These are phyloP conservation scores for Purpureocillium lavendulum DNA, from an alignment of 2,329 filamentous ascomycete species.

Conservation along the genomic window DNA sequence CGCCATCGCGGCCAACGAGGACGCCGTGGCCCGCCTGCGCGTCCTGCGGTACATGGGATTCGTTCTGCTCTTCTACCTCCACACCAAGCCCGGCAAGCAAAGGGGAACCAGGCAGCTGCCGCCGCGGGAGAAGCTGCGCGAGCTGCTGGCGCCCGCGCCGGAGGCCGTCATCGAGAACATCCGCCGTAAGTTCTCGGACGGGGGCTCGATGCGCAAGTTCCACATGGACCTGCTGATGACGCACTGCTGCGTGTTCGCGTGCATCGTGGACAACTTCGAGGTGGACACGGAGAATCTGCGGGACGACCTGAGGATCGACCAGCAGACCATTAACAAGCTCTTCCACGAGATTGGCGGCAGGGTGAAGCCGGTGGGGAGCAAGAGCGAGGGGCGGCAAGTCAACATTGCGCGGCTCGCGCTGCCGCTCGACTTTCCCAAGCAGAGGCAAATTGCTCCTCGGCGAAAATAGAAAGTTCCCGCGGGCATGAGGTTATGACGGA, in stretches of 20 bases:
- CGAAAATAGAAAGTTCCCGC: slow-evolving; percentile 5
- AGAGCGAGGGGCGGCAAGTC: slow-evolving; percentile 46
- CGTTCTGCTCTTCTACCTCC: slow-evolving; percentile 44
- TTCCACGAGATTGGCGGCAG: slow-evolving; percentile 69
- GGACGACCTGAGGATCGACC: slow-evolving; percentile 64
- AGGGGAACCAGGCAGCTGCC: slow-evolving; percentile 45
- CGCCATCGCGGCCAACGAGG: slow-evolving; percentile 42
- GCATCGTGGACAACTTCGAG: slow-evolving; percentile 65
- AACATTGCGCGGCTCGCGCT: slow-evolving; percentile 64
- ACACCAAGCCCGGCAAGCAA: slow-evolving; percentile 35
- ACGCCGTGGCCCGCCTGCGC: slow-evolving; percentile 43
- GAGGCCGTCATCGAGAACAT: slow-evolving; percentile 58
- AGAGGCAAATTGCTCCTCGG: slow-evolving; percentile 26
- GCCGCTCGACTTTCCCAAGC: slow-evolving; percentile 76
- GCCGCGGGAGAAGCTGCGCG: slow-evolving; percentile 51
- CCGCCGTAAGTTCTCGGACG: slow-evolving; percentile 59
- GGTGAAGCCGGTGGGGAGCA: slow-evolving; percentile 51
- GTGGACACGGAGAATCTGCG: slow-evolving; percentile 62
- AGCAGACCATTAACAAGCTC: slow-evolving; percentile 62
- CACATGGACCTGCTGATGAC: slow-evolving; percentile 65
- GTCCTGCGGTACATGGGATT: slow-evolving; percentile 53
- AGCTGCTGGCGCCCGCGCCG: slow-evolving; percentile 47
- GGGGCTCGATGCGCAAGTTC: slow-evolving; percentile 59
- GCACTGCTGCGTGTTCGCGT: slow-evolving; percentile 62
- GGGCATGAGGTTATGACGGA: neutral